These are phyloP conservation scores for Trichomonascaceae sp. DNA, from an alignment of 1,139 yeast species.

Conservation along the genomic window DNA sequence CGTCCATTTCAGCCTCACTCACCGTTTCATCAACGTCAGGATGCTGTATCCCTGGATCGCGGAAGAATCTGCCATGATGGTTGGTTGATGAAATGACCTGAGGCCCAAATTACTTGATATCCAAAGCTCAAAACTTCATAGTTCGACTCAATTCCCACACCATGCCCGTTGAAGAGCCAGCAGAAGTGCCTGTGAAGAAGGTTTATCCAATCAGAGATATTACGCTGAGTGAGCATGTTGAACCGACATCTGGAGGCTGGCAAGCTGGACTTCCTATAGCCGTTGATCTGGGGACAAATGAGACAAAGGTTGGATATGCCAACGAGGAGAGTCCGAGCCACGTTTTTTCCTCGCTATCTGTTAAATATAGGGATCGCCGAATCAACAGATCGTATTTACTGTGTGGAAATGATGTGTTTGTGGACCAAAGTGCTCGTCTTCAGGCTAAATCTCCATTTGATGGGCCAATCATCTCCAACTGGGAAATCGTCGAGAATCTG, in stretches of 20 bases:
- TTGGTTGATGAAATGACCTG: not conserved
- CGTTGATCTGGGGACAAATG: constrained; percentile 55
- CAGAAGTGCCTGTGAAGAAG: constrained; percentile 9
- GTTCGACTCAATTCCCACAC: not conserved
- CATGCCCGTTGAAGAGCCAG: constrained; percentile 7
- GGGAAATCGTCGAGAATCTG: constrained; percentile 84
- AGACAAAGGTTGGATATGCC: constrained; percentile 69
- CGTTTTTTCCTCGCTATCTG: constrained; percentile 60
- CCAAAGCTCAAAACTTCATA: not conserved
- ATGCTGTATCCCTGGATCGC: constrained; percentile 46
- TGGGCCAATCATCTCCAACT: constrained; percentile 78
- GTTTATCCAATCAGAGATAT: constrained; percentile 47
- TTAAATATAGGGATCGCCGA: constrained; percentile 76
- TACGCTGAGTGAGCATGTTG: constrained; percentile 28
- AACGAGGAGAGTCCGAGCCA: constrained; percentile 49
- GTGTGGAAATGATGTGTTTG: constrained; percentile 74
- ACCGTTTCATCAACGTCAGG: constrained; percentile 68
- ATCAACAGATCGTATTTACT: constrained; percentile 57
- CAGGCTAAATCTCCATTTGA: constrained; percentile 79
- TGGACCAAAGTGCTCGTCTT: constrained; percentile 64
- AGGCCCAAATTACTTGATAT: not conserved
- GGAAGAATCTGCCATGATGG: constrained; percentile 35
- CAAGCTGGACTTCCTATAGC: constrained; percentile 64
- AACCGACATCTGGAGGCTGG: constrained; percentile 52
- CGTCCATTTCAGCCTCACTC: constrained; percentile 17